Conservation (phyloP, 352 stramenopile genomes). For the Phytophthora vignae region DNA sequence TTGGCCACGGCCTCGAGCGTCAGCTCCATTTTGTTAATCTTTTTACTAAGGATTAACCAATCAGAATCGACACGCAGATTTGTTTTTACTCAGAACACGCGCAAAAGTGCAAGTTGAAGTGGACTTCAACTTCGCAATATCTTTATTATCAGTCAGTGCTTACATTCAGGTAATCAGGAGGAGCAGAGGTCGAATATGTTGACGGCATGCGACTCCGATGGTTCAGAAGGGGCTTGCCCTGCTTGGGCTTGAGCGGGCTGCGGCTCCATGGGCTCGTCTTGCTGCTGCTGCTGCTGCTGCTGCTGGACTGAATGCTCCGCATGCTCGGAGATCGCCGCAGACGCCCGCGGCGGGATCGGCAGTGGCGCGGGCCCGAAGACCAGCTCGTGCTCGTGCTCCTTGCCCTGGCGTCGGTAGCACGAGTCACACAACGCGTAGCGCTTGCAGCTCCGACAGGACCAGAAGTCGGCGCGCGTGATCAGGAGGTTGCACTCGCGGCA, state of each 20-base stretch:
- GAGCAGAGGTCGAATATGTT: conserved; percentile 36
- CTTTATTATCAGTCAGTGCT: conserved; percentile 33
- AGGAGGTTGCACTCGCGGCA: conserved; percentile 81
- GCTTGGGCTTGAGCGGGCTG: neutral
- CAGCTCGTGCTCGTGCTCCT: conserved; percentile 58
- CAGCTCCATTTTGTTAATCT: conserved; percentile 35
- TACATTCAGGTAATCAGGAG: conserved; percentile 19
- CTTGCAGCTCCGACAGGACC: conserved; percentile 62
- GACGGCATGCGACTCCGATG: conserved; percentile 11
- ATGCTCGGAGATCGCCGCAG: conserved; percentile 8
- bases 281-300: neutral
- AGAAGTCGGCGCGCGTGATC: conserved; percentile 79
- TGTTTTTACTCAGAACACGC: no score
- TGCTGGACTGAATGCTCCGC: conserved; percentile 8
- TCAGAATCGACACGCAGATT: conserved; percentile 12
- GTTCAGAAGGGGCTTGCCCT: neutral
- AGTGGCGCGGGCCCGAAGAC: conserved; percentile 45
- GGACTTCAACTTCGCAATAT: conserved; percentile 4
- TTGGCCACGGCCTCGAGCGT: conserved; percentile 66
- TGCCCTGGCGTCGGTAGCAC: conserved; percentile 61
- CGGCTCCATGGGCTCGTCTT: neutral
- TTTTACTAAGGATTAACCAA: conserved; percentile 11
- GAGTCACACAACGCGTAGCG: conserved; percentile 76
- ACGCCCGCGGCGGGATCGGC: conserved; percentile 6
- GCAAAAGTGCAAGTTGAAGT: conserved; percentile 19